Base-by-base conservation (phyloP, 164 flowering plant species). In the Berberis thunbergii region DNA sequence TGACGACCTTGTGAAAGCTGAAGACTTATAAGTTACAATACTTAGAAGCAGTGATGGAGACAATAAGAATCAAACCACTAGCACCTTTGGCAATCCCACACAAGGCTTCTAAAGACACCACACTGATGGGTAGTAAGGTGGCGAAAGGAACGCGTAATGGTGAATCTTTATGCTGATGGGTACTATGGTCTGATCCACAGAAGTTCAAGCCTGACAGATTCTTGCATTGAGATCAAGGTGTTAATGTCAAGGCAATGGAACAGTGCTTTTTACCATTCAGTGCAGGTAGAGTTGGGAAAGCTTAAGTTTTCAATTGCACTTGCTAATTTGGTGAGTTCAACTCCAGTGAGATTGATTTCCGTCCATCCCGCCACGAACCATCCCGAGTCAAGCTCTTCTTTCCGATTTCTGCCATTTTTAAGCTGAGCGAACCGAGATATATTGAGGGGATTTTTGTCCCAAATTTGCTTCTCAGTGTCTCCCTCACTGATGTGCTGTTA, bases 251-350 rank as follows among this genome's bases (percentile, higher is more conserved):
- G 10, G 67, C 42, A 1, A 60, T 59, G 70, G 63, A 67, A 10
- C 46, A 56, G 49, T 67, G 67, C 4, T 71, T 67, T 26, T 38
- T 67, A 40, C 67, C 70, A 44, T 71, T 71, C 62, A 70, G 74
- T 43, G 70, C 55, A 2, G 70, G 74, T 71, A 67, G 74, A 71
- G 60, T 49, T 67, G 49, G 74, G 46, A 3, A 71, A 67, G 60
- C 60, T 62, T 54, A 70, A 71, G 4, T 53, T 71, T n/a, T 64
- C 64, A 40, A 49, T 67, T 10, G 38, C 44, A 6, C 13, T 71
- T 3, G 74, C 67, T 11, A 71, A 71, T 59, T 42, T 71, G 64
- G 61, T 71, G 2, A 67, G 63, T n/a, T 26, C 26, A 26, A 26
- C 26, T 26, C 26, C 26, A 26, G 26, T 26, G 26, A 26, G 26